phyloP scores from a whole-genome alignment of 225 moss, liverwort and hornwort genomes.

The Lunularia cruciata region DNA sequence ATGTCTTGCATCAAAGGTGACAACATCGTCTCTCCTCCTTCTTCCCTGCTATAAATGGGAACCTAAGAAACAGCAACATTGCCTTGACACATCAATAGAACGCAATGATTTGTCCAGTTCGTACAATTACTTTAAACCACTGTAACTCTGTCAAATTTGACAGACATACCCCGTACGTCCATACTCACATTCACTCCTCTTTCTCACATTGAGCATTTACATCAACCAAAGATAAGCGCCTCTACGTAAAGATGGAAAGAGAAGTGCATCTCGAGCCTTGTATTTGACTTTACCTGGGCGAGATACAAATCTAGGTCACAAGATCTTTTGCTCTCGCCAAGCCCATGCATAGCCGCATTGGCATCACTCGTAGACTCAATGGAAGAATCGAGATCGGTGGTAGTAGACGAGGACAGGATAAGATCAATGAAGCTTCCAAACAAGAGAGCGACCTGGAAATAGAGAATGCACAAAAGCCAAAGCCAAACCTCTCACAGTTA shows the following conservation, averaged over 20 bases:
- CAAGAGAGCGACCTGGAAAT: constrained; percentile 39
- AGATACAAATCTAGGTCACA: constrained; percentile 15
- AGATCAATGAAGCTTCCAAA: constrained; percentile 65
- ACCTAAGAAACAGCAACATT: constrained; percentile 8
- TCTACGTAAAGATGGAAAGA: no score
- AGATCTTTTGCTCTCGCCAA: not conserved
- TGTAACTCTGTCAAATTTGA: no score
- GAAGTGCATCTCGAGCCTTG: not conserved
- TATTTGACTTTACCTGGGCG: constrained; percentile 19
- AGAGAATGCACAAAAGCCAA: not conserved
- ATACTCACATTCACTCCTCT: no score
- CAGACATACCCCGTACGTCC: no score
- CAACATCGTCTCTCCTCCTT: constrained; percentile 42
- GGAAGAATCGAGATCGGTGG: no score
- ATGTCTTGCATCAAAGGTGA: constrained; percentile 60
- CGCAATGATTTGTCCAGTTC: no score
- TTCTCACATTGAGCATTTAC: no score
- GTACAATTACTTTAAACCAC: no score
- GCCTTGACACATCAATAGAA: not conserved
- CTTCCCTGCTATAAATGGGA: constrained; percentile 31
- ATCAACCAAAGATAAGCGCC: no score
- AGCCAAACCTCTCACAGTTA: not conserved
- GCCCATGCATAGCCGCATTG: not conserved
- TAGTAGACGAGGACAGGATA: constrained; percentile 2
- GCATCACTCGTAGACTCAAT: not conserved